Base-by-base conservation (phyloP, 805 yeast genomes). In the Komagataella ulmi region DNA sequence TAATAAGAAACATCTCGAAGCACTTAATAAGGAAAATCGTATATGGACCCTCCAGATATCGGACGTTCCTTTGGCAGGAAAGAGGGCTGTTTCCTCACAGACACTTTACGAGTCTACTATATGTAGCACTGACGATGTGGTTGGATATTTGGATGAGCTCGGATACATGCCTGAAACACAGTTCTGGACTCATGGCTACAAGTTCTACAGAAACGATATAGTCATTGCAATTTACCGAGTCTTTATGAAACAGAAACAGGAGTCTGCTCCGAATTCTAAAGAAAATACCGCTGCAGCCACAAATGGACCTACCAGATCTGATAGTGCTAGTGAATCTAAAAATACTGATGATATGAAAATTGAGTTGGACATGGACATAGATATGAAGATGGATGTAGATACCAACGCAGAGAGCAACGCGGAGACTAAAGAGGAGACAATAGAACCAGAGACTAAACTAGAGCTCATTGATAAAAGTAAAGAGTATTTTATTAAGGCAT, bases 21-120 rank as follows among this genome's bases (percentile, higher is more conserved):
- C 64, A 4, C 46, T 58, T 5, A 46, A 50, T 3, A 49, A 57
- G 52, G 57, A 53, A 55, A 58, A 55, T 52, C 70, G 59, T 55
- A 66, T 65, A 45, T 85, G 90, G 91, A 74, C 82, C 1, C 59
- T 85, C 6, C 85, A 79, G 57, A 70, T 81, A 23, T 70, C 79
- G 4, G 95, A 86, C 64, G 82, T 86, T 10, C 93, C 93, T 1
- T 77, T 82, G 6, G 90, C 88, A 7, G 91, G 91, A 3, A 76
- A 73, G 66, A 74, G 77, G 59, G 75, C 76, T 63, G 82, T 76
- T 51, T 75, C 74, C 21, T 79, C 76, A 54, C 95, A 88, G 62
- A 76, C 86, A 17, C 74, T 87, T 10, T 72, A 83, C 54, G 88
- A 83, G 59, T 71, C 80, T 49, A 77, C 81, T 1, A 60, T 79